Percentiles rank a stretch among this genome's conserved stretches.
Evolutionary conservation across 495 filamentous ascomycete species (phyloP).

Genomic region (Sordaria brevicollis): DNA sequence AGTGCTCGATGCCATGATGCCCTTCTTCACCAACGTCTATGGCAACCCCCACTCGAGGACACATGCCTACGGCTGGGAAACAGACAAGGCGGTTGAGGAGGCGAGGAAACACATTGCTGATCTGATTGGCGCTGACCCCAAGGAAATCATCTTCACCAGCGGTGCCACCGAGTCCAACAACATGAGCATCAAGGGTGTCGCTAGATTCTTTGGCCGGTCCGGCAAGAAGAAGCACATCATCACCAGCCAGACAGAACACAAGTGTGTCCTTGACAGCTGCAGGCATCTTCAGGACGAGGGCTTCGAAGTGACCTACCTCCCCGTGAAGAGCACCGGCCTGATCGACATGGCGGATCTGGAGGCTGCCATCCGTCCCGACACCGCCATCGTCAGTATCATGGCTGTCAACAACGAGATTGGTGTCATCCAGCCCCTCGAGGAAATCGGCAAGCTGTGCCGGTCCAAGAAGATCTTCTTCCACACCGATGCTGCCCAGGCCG

Average conservation of each 20-base stretch:
- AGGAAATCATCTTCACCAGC: slow-evolving; percentile 98
- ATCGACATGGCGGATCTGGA: slow-evolving; percentile 80
- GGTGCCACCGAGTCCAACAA: slow-evolving; percentile 98
- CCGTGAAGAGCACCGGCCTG: slow-evolving; percentile 75
- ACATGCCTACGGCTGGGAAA: slow-evolving; percentile 98
- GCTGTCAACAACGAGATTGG: slow-evolving; percentile 99
- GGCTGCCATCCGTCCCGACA: slow-evolving; percentile 83
- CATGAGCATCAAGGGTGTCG: slow-evolving; percentile 98
- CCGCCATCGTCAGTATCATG: slow-evolving; percentile 91
- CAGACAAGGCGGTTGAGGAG: slow-evolving; percentile 82
- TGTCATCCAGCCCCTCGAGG: slow-evolving; percentile 87
- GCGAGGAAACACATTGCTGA: slow-evolving; percentile 74
- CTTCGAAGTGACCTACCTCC: slow-evolving; percentile 90
- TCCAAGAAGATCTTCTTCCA: slow-evolving; percentile 95
- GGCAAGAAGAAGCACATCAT: slow-evolving; percentile 99
- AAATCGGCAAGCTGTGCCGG: slow-evolving; percentile 88
- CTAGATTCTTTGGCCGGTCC: slow-evolving; percentile 80
- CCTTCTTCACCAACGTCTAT: slow-evolving; percentile 85
- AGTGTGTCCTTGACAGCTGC: slow-evolving; percentile 95
- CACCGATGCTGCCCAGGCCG: slow-evolving; percentile 92
- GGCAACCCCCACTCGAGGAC: slow-evolving; percentile 97
- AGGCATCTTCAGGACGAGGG: slow-evolving; percentile 95
- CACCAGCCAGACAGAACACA: slow-evolving; percentile 95
- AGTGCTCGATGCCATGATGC: slow-evolving; percentile 93
- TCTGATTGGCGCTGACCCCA: slow-evolving; percentile 86